Evolutionary conservation across 176 grass and related monocot genomes (phyloP), one percentile per base, ranked within the genome.

Genomic region (Phoenix roebelenii): DNA sequence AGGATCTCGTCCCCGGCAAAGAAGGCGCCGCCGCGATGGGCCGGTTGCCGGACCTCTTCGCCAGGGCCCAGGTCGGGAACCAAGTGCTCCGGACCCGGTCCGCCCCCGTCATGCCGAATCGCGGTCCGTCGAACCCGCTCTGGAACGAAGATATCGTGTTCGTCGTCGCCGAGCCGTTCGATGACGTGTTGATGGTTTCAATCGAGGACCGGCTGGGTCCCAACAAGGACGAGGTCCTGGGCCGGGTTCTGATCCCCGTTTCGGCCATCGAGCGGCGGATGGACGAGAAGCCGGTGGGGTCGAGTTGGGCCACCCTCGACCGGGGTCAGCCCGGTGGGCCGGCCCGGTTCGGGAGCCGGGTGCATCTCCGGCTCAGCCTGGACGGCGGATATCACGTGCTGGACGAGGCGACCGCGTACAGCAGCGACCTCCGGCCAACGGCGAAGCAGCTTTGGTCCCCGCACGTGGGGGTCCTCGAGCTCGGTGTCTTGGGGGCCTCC

Each of bases 91-190:
- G 83, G n/a, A 90, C 90, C 52, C 67, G 80, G 10, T 39, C 81
- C 0, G 72, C 83, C 0, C 75, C 70, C 20, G 24, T 76, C 25
- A 65, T 57, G 56, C n/a, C 77, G 1, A 79, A 77, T 32, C 55
- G 86, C 25, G 77, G 77, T 1, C 85, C 82, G 1, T 72, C 85
- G 0, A 95, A 70, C 55, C 90, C 90, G 0, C 50, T 83, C 72
- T 95, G 90, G 90, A 87, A 84, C 16, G 90, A 95, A 65, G 86
- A 95, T 73, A 77, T 95, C 48, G 58, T 95, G 76, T 95, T 90
- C 52, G 90, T 95, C 1, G 90, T 95, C 7, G 83, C 90, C 0
- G 90, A 95, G 58, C 86, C 90, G 7, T 95, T 95, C 17, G 90
- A 95, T 49, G 90, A 95, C 30, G 70, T 87, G 54, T 55, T 95